Evolutionary conservation across 139 green algal genomes (phyloP), one percentile per base, ranked within the genome.

Genomic region (Ettlia oleoabundans): DNA sequence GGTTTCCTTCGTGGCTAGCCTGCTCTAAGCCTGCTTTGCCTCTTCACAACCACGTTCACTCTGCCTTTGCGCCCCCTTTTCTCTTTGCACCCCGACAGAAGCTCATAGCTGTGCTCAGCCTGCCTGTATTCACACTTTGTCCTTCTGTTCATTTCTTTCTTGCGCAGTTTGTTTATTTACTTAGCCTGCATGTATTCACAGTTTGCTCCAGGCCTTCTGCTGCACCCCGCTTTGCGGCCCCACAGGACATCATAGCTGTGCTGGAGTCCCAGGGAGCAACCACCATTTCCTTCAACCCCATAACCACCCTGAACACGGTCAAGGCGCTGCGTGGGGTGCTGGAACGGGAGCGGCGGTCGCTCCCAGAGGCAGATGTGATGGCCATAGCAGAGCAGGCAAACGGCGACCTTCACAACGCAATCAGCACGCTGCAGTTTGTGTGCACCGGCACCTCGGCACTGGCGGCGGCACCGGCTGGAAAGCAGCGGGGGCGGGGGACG

Each of bases 261-360:
- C 82, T 95, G 26, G 82, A 93, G 18, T 41, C 73, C 4, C 73
- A 64, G 1, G 85, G 85, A 1, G 91, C 89, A 1, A 40, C 33
- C 21, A 81, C 78, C 43, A 91, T 96, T 19, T 55, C 55, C 58
- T 93, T 96, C 86, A 96, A 96, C 72, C 81, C 93, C 35, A 81
- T 96, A 67, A 89, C 86, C 6, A 64, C 74, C 5, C 38, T 47
- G 19, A 80, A 76, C n/a, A 74, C 53, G 4, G 68, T 76, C 64
- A 86, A 90, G 43, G 87, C 78, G 2, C 80, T 92, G 33, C 21
- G 40, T 9, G 53, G 52, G 22, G 55, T 92, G 18, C 55, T 80
- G 30, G 75, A 78, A 26, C 41, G 33, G 24, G 81, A 86, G 81
- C 42, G 82, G 15, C 38, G 79, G 24, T 37, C 43, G 38, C 75